phyloP scores from a whole-genome alignment of 2,329 filamentous ascomycete genomes.

The Dactylellina sp. region DNA sequence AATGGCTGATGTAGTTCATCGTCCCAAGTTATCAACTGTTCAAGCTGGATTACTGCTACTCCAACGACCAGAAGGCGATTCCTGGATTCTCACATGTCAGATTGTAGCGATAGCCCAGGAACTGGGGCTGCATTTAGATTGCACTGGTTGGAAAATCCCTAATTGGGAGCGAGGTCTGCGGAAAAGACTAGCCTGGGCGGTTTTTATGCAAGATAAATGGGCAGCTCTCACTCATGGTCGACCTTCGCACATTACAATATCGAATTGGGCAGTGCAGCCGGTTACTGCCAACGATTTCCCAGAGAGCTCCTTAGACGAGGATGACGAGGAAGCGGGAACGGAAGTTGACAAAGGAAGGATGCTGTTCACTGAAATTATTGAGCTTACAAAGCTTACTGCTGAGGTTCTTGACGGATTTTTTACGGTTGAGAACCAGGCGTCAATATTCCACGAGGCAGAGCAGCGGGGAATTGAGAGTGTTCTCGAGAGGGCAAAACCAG shows the following conservation, averaged over 20 bases:
- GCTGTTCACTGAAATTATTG: constrained; percentile 68
- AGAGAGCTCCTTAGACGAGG: constrained; percentile 74
- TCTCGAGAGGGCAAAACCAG: constrained; percentile 67
- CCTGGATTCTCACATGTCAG: constrained; percentile 87
- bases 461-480: constrained; percentile 62
- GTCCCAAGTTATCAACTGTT: constrained; percentile 83
- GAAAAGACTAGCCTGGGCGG: constrained; percentile 87
- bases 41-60: constrained; percentile 81
- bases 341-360: constrained; percentile 66
- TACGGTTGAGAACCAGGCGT: constrained; percentile 61
- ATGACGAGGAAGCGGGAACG: constrained; percentile 64
- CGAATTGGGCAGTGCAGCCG: constrained; percentile 80
- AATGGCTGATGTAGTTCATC: constrained; percentile 79
- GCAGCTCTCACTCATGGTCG: constrained; percentile 85
- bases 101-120: constrained; percentile 88
- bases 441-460: constrained; percentile 50
- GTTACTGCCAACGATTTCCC: constrained; percentile 78
- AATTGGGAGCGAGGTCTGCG: constrained; percentile 86
- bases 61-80: constrained; percentile 79
- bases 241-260: constrained; percentile 78
- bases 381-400: constrained; percentile 68
- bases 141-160: constrained; percentile 86
- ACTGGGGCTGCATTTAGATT: constrained; percentile 88
- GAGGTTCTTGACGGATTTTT: constrained; percentile 69
- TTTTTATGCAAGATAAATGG: constrained; percentile 97